Percentiles rank a stretch among this genome's conserved stretches.
phyloP scores from a whole-genome alignment of 495 filamentous ascomycete species.

The Neurospora sp. region DNA sequence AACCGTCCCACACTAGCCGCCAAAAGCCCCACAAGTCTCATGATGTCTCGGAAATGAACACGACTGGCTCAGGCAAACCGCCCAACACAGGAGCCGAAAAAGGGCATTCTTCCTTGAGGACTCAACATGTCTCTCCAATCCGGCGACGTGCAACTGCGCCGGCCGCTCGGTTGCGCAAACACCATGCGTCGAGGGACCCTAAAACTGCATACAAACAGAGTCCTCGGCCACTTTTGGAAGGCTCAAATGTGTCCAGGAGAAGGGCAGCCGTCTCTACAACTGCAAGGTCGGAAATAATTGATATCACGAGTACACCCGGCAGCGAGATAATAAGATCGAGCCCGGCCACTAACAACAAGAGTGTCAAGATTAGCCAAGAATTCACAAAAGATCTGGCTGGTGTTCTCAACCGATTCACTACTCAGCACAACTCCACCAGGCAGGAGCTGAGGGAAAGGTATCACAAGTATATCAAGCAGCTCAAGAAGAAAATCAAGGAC shows the following conservation, averaged over 20 bases:
- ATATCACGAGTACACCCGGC: not conserved
- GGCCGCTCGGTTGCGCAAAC: not conserved
- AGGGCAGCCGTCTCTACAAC: not conserved
- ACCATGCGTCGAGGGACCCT: not conserved
- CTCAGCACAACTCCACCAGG: constrained; percentile 7
- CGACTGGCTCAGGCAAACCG: not conserved
- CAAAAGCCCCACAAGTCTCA: not conserved
- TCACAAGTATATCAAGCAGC: constrained; percentile 11
- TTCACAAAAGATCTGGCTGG: constrained; percentile 13
- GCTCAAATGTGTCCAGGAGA: not conserved
- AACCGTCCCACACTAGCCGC: not conserved
- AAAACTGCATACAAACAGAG: not conserved
- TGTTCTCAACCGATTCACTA: constrained; percentile 17
- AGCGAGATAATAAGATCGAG: constrained; percentile 2
- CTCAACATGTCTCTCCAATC: not conserved
- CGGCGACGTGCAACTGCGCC: not conserved
- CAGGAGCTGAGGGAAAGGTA: constrained; percentile 13
- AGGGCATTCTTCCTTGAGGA: not conserved
- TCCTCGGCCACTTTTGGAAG: constrained; percentile 1
- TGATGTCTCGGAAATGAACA: not conserved
- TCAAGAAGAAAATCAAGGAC: constrained; percentile 5
- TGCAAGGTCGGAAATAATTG: constrained; percentile 1
- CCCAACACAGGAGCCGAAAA: not conserved
- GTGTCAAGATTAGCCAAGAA: constrained; percentile 11
- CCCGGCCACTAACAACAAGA: constrained; percentile 2